Base-by-base conservation (phyloP, 495 filamentous ascomycete genomes). In the Corynascus novoguineensis region DNA sequence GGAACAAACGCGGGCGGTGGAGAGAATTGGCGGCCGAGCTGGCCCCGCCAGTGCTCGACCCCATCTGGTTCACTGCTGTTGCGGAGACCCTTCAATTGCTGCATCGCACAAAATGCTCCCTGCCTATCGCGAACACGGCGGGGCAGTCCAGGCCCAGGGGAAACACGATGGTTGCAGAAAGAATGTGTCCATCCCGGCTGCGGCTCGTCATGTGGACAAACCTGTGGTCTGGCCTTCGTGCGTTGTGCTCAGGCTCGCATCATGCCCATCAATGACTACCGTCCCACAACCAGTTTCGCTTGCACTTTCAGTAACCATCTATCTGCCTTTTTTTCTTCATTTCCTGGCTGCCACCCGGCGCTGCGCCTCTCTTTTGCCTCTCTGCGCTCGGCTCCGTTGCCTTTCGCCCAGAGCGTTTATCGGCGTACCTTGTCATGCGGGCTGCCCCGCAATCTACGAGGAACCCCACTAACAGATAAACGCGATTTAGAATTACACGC, bases 391-490 rank as follows among this genome's bases (percentile, higher is more conserved):
- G 34, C 41, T 55, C 21, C 32, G 38, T 21, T n/a, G 14, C 17
- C 46, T 49, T 40, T 35, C n/a, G 45, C 32, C 31, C 28, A 12
- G 25, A 60, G 55, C 57, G 50, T 62, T 64, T 64, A 59, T 64
- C 64, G 55, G 40, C 42, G 22, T 38, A 49, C 58, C 61, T 25
- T 53, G 60, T 54, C 55, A 48, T 56, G 50, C 58, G 46, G 46
- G 19, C 46, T 64, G 61, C 64, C 64, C 64, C 64, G 61, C 64
- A 64, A 53, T 60, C 58, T 45, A 35, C 49, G 46, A 58, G 27
- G 57, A 64, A 66, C 67, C 67, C 67, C 67, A 66, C 67, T 66
- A 66, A 68, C 63, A 68, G 65, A 70, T 70, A 70, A 68, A 61
- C 63, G 52, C 46, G 59, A 53, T 41, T 58, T 38, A 60, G 59